Conservation (phyloP, 306 rosid genomes). For the Fragaria iinumae region DNA sequence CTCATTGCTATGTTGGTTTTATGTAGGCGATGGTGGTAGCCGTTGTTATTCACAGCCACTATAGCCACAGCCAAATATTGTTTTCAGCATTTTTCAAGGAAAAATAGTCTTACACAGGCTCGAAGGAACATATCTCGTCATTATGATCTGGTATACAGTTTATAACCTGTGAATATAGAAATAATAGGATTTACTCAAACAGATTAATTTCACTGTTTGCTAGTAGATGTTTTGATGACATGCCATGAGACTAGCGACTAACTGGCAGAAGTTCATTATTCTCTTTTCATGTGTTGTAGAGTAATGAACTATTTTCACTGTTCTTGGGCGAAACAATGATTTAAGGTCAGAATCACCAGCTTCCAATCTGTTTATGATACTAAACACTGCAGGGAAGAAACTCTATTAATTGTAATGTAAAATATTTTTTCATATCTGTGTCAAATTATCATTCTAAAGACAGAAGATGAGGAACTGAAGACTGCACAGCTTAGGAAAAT, state of each 20-base stretch:
- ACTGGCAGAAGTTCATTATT: neutral
- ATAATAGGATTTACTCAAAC: neutral
- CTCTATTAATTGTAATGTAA: neutral
- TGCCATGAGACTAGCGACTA: neutral
- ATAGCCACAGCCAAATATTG: conserved; percentile 65
- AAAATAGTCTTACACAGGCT: conserved; percentile 82
- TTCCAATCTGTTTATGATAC: neutral
- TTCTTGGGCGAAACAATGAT: conserved; percentile 89
- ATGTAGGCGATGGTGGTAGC: conserved; percentile 92
- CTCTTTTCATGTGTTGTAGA: conserved; percentile 42
- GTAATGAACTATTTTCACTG: conserved; percentile 80
- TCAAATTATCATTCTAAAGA: conserved; percentile 34
- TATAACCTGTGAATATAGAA: neutral
- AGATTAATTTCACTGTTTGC: neutral
- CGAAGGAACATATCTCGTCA: conserved; percentile 87
- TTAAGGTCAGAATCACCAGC: conserved; percentile 54
- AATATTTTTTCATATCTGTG: neutral
- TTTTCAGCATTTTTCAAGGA: conserved; percentile 57
- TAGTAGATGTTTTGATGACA: neutral
- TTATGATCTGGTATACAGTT: conserved; percentile 63
- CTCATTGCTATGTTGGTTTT: conserved; percentile 12
- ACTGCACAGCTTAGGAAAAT: conserved; percentile 76
- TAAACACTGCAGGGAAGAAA: conserved; percentile 11
- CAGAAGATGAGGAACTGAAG: conserved; percentile 64
- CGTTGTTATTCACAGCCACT: conserved; percentile 64